A percentile compares a stretch with the other conserved stretches of the same genome.
Conservation (phyloP, 2,329 filamentous ascomycete species). For the Cordyceps fumosorosea region DNA sequence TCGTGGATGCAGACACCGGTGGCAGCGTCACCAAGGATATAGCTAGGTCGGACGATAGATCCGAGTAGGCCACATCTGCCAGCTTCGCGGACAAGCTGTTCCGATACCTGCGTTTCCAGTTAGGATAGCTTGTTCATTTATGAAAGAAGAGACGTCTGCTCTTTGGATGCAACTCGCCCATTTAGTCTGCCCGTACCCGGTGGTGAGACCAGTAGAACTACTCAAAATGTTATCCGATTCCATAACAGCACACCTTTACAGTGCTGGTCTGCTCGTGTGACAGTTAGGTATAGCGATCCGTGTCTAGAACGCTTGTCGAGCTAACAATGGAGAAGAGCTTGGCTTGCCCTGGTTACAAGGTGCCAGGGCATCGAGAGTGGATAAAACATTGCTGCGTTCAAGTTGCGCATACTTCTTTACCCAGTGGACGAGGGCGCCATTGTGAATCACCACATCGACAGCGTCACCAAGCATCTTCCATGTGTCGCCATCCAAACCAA, state of each 20-base stretch:
- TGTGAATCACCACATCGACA: slow-evolving; percentile 73
- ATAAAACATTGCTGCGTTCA: slow-evolving; percentile 69
- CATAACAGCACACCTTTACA: slow-evolving; percentile 57
- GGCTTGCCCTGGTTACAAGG: slow-evolving; percentile 72
- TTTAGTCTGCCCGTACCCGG: slow-evolving; percentile 87
- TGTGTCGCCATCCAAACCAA: slow-evolving; percentile 60
- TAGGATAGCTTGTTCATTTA: no score
- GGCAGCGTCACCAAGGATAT: slow-evolving; percentile 66
- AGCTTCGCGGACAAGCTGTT: slow-evolving; percentile 68
- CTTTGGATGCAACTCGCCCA: slow-evolving; percentile 47
- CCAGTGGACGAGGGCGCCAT: slow-evolving; percentile 79
- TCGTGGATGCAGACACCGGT: slow-evolving; percentile 70
- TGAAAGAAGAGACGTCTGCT: no score
- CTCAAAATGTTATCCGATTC: slow-evolving; percentile 76
- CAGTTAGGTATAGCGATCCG: slow-evolving; percentile 69
- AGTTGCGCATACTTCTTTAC: slow-evolving; percentile 69
- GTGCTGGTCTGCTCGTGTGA: slow-evolving; percentile 56
- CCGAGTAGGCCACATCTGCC: slow-evolving; percentile 69
- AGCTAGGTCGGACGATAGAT: slow-evolving; percentile 74
- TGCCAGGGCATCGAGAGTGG: slow-evolving; percentile 67
- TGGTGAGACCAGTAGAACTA: slow-evolving; percentile 68
- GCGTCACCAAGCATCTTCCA: slow-evolving; percentile 61
- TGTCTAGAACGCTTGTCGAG: slow-evolving; percentile 78
- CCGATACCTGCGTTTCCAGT: slow-evolving; percentile 24
- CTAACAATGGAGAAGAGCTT: slow-evolving; percentile 74